Base-by-base conservation (phyloP, 306 rosid genomes). In the Vigna mungo region DNA sequence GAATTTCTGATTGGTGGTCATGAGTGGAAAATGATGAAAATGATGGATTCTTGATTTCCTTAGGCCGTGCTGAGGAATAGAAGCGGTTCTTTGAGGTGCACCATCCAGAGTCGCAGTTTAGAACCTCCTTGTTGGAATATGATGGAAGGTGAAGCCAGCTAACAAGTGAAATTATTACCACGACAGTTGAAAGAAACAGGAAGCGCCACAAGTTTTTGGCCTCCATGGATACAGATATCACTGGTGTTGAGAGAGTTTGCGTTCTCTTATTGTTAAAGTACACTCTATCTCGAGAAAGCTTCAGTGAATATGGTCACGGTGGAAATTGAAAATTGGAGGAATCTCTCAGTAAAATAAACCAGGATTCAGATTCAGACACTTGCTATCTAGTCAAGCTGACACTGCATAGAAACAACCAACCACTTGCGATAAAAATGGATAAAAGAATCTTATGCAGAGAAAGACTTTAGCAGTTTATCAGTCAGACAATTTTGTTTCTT, bases 101-200 rank as follows among this genome's bases (percentile, higher is more conserved):
- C 92, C 89, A 81, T 5, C 89, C 83, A 14, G 90, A 86, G 84
- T 85, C 47, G 87, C 91, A 87, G 80, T 88, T 81, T 37, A 87
- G 84, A 59, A 77, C 48, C 18, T 89, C 84, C 7, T 74, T 55
- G 86, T 54, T 46, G 0, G 77, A 91, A 12, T 3, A 44, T 12
- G 46, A 44, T 44, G 49, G 11, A 80, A 89, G 75, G 73, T 86
- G 86, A 77, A 82, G 3, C 90, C 93, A 89, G 14, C 95, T 66
- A 70, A 84, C 15, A 62, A 88, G 48, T 1, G 92, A 75, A 80
- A 70, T 82, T 47, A 83, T 48, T 7, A 43, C 78, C 36, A 60
- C 7, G 66, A 74, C 18, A 41, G 88, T 54, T 21, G 81, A 68
- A 1, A 92, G 86, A 62, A 86, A 79, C 6, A 85, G 39, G 82